Evolutionary conservation across 1,139 yeast species (phyloP), one percentile per base, ranked within the genome.

Genomic region (Ashbya aceris): DNA sequence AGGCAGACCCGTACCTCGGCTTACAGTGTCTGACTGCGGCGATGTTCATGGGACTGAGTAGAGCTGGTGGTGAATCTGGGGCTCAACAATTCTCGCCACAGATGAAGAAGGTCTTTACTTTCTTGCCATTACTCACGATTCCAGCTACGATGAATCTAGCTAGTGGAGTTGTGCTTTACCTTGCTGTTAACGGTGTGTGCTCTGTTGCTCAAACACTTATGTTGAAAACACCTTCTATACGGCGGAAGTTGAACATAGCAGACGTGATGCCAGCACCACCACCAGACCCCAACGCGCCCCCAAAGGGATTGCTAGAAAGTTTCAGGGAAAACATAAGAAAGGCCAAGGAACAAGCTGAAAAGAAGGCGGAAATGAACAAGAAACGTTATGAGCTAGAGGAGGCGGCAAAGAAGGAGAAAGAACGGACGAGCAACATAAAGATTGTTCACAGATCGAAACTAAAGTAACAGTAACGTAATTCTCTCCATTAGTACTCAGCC

Each of bases 11-110:
- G 2, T 91, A 83, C 65, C 69, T 85, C 47, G 96, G 96, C 7
- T 70, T 91, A 48, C 98, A 89, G 58, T 66, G 82, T 40, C 67
- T 86, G 40, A 80, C 97, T 11, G 96, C 96, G n/a, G 73, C 77
- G 12, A 72, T 83, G 23, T 83, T 87, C 47, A 74, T 85, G 41
- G 71, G 75, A 2, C 79, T 91, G 60, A 76, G 91, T 60, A 76
- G 80, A 64, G 66, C 79, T 33, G 98, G 97, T 47, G 96, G 96
- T 51, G 97, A 91, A 62, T 83, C 94, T 13, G 96, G 95, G 44
- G 81, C 83, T 37, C 77, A 76, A 45, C 77, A 74, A 50, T 73
- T 85, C 64, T 70, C 80, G 44, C 85, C 89, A 2, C 73, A 72
- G 30, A 74, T 86, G 77, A 77, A 77, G 66, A 82, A 79, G 56